Percentiles rank a stretch among this genome's conserved stretches.
Conservation (phyloP, 805 yeast genomes). For the Monosporozyma yasuniensis region DNA sequence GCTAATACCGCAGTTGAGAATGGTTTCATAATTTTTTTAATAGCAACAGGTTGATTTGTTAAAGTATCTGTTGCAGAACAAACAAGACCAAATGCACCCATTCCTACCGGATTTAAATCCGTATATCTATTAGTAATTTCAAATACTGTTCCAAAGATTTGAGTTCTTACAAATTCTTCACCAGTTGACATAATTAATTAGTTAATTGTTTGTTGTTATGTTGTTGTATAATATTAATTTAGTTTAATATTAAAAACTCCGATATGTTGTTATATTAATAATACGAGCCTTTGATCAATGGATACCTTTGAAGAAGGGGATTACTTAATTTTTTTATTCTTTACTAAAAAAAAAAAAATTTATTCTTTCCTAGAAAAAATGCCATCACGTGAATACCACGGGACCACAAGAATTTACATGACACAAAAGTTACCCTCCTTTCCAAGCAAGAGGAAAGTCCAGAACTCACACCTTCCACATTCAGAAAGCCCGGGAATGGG, state of each 20-base stretch:
- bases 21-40: conserved; percentile 96
- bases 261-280: not conserved
- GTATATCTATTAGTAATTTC: conserved; percentile 86
- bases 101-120: conserved; percentile 94
- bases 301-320: too few relatives aligned
- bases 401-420: too few relatives aligned
- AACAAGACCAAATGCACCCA: conserved; percentile 98
- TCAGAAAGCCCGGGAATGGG: too few relatives aligned
- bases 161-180: conserved; percentile 54
- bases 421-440: too few relatives aligned
- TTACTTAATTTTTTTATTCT: too few relatives aligned
- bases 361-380: too few relatives aligned
- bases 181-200: conserved; percentile 25
- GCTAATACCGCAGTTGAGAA: conserved; percentile 91
- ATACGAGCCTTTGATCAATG: too few relatives aligned
- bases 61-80: conserved; percentile 92
- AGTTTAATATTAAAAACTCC: not conserved
- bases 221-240: not conserved
- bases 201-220: conserved; percentile 3
- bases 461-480: too few relatives aligned
- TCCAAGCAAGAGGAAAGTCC: too few relatives aligned
- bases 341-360: too few relatives aligned
- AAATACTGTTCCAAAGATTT: conserved; percentile 90
- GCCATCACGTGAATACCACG: too few relatives aligned
- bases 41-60: conserved; percentile 89